Base-by-base conservation (phyloP, 2,329 filamentous ascomycete species). In the Myriosclerotinia curreyana region DNA sequence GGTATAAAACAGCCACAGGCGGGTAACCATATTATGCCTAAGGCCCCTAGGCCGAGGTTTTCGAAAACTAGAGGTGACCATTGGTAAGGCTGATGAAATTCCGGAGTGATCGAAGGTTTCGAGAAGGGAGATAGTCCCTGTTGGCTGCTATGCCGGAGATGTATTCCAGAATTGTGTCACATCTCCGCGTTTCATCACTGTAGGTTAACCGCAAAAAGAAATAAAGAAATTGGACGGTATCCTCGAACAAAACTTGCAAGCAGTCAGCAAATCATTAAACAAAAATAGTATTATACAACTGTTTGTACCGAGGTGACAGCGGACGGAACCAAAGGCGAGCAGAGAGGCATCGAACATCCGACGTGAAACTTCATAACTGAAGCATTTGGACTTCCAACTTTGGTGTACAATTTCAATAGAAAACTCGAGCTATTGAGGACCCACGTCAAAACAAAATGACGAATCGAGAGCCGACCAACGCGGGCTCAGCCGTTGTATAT, bases 51-150 rank as follows among this genome's bases (percentile, higher is more conserved):
- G 54, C 40, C 28, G 40, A 48, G 25, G 8, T 11, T 28, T 28
- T 50, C 20, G 12, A 34, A 50, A 22, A 17, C 36, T 52, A 56
- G 54, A 62, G 49, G 42, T 28, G 34, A 17, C 25, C 20, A 66
- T 61, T 66, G 65, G 65, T 63, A 65, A 63, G 66, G 66, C 66
- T 67, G 62, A 63, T 63, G 42, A 48, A 9, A 25, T 56, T 17
- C 25, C 38, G 34, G 28, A 53, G 38, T 36, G 59, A 42, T 53
- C 25, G 49, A 53, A 25, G 15, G 9, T 38, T 46, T 56, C 25
- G 9, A 46, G 40, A 44, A 12, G 22, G 28, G 17, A 34, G 7
- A 46, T 56, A 28, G 20, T 5, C 22, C 25, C 28, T 34, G 54
- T 62, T 54, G 38, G 60, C n/a, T 36, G 12, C 34, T 7, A 4